Evolutionary conservation across 345 rosid genomes (phyloP).

Genomic region (Rhizophora apiculata): DNA sequence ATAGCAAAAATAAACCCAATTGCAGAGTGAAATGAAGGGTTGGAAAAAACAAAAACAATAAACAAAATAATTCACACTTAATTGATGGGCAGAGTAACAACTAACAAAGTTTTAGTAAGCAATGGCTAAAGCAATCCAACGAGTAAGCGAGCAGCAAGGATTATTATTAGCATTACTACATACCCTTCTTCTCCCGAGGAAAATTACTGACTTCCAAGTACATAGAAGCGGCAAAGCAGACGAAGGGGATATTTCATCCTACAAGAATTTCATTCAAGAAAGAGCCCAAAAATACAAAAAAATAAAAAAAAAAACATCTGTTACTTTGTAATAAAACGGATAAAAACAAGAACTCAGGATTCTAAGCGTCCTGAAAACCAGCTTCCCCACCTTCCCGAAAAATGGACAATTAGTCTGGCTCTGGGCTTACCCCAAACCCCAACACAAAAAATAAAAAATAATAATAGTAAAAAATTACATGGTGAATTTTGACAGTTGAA

Average conservation of each 20-base stretch:
- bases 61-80: not conserved
- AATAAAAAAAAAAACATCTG: not conserved
- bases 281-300: not conserved
- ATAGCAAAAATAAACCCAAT: not conserved
- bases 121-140: too few species aligned
- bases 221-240: constrained; percentile 91
- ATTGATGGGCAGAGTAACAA: too few species aligned
- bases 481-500: too few species aligned
- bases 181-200: constrained; percentile 77
- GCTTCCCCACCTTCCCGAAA: constrained; percentile 26
- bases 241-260: constrained; percentile 91
- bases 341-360: not conserved
- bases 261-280: not conserved
- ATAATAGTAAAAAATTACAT: too few species aligned
- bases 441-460: too few species aligned
- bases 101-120: too few species aligned
- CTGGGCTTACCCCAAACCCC: too few species aligned
- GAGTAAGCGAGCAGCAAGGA: not conserved
- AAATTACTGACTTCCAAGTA: constrained; percentile 70
- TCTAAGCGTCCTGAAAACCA: constrained; percentile 45
- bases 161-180: not conserved
- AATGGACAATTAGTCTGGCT: too few species aligned
- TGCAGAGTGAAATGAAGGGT: not conserved
- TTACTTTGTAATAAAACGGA: not conserved
- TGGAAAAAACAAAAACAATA: not conserved